A percentile compares a stretch with the other conserved stretches of the same genome.
These are phyloP conservation scores for Canna indica DNA, from an alignment of 176 grass and related monocot genomes.

Conservation along the genomic window DNA sequence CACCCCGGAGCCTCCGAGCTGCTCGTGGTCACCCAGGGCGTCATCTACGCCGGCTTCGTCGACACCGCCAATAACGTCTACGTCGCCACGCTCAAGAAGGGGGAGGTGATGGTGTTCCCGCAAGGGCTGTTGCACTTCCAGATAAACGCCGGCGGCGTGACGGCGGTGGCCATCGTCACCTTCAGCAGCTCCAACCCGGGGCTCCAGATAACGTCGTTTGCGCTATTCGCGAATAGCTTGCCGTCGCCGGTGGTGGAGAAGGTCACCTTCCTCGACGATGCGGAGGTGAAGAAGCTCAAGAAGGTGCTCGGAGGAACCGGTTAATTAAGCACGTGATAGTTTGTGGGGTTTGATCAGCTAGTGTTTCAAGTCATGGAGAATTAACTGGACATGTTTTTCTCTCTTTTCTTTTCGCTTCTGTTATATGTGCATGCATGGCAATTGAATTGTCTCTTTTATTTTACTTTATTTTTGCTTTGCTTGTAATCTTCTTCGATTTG, in stretches of 20 bases:
- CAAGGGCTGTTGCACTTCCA: conserved; percentile 18
- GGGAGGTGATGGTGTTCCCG: conserved; percentile 15
- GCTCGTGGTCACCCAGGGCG: neutral
- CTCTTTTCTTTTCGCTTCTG: too few relatives aligned
- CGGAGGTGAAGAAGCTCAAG: conserved; percentile 74
- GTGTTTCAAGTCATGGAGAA: too few relatives aligned
- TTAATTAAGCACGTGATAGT: conserved; percentile 8
- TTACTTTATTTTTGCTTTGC: too few relatives aligned
- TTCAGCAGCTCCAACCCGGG: conserved; percentile 10
- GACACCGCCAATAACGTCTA: conserved; percentile 14
- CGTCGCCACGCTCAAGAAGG: neutral
- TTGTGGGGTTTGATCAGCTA: too few relatives aligned
- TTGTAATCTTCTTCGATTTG: too few relatives aligned
- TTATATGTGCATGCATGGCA: too few relatives aligned
- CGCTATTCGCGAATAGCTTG: conserved; percentile 13
- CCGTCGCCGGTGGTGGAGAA: conserved; percentile 26
- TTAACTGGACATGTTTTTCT: too few relatives aligned
- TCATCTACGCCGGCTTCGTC: conserved; percentile 3
- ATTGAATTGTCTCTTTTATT: too few relatives aligned
- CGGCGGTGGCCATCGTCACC: neutral
- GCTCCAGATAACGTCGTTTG: conserved; percentile 2
- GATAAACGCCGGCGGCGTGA: neutral
- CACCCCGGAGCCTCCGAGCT: conserved; percentile 14
- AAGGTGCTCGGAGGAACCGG: conserved; percentile 52
- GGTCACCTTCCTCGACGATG: conserved; percentile 67